Evolutionary conservation across 345 rosid species (phyloP), one percentile per base, ranked within the genome.

Genomic region (Salix dunnii): DNA sequence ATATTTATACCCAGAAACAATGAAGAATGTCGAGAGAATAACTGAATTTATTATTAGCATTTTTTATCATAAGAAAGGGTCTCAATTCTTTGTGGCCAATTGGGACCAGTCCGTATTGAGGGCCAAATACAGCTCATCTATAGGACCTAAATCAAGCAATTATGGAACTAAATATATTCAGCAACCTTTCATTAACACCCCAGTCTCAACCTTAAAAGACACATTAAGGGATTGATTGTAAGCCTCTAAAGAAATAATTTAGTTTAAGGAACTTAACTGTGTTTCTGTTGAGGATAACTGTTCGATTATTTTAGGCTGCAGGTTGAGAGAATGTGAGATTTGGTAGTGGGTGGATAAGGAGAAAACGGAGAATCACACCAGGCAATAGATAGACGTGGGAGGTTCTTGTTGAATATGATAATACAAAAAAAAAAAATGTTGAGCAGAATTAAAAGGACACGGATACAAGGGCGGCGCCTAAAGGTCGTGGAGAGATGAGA

Each of bases 61-160:
- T 81, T 61, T 84, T 86, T 71, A 68, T 69, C 23, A 23, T 62
- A 21, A 2, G 64, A 68, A 68, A 65, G 75, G 65, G 76, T 73
- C 73, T 69, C 42, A 49, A 71, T 79, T 77, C 74, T 72, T 71
- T 66, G 74, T 71, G 75, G 73, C 74, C 68, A 72, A 71, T 74
- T 17, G 10, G 65, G 74, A 60, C 49, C 60, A 65, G 68, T 76
- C 73, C 67, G 68, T 48, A 62, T 76, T 70, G 84, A 80, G 76
- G 70, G 70, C 83, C 80, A 58, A 63, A 84, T 74, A 87, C 88
- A 87, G 72, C 90, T 87, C 84, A 78, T 48, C 36, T 30, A 17
- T 18, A 25, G 68, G 60, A 33, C 72, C 20, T 17, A 33, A 21
- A 27, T 68, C n/a, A 67, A 63, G 40, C 53, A 69, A 66, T 65